A percentile compares a stretch with the other conserved stretches of the same genome.
phyloP scores from a whole-genome alignment of 345 rosid species.

The Salix udensis region DNA sequence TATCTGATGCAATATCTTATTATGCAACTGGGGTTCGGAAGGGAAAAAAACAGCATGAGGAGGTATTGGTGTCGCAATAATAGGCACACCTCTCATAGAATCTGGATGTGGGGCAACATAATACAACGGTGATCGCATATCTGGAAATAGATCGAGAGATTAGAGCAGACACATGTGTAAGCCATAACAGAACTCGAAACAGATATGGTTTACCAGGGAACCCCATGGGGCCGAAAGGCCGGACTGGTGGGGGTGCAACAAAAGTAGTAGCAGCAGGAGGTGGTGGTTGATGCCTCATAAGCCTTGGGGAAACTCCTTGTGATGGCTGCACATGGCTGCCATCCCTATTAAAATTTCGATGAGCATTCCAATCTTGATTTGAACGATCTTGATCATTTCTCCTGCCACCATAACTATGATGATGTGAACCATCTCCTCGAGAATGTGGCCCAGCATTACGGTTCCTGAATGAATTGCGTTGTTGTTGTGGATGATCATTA shows the following conservation, averaged over 20 bases:
- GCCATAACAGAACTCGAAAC: slow-evolving; percentile 7
- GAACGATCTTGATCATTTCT: slow-evolving; percentile 61
- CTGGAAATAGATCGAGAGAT: slow-evolving; percentile 36
- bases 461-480: slow-evolving; percentile 57
- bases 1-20: slow-evolving; percentile 57
- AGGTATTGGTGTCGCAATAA: slow-evolving; percentile 36
- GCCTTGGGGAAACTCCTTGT: slow-evolving; percentile 52
- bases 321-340: slow-evolving; percentile 54
- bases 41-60: slow-evolving; percentile 46
- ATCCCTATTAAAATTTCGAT: slow-evolving; percentile 57
- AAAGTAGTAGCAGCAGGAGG: slow-evolving; percentile 47
- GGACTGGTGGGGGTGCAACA: slow-evolving; percentile 43
- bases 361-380: slow-evolving; percentile 39
- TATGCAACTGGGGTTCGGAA: slow-evolving; percentile 51
- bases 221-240: slow-evolving; percentile 51
- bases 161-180: slow-evolving; percentile 9
- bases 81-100: slow-evolving; percentile 41
- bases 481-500: slow-evolving; percentile 52
- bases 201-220: slow-evolving; percentile 50
- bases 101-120: slow-evolving; percentile 46
- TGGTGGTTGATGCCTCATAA: slow-evolving; percentile 56
- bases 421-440: slow-evolving; percentile 60
- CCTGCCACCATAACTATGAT: slow-evolving; percentile 65
- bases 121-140: slow-evolving; percentile 45
- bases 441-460: slow-evolving; percentile 51